Conservation (phyloP, 176 grass and related monocot genomes). For the Melocanna baccifera region DNA sequence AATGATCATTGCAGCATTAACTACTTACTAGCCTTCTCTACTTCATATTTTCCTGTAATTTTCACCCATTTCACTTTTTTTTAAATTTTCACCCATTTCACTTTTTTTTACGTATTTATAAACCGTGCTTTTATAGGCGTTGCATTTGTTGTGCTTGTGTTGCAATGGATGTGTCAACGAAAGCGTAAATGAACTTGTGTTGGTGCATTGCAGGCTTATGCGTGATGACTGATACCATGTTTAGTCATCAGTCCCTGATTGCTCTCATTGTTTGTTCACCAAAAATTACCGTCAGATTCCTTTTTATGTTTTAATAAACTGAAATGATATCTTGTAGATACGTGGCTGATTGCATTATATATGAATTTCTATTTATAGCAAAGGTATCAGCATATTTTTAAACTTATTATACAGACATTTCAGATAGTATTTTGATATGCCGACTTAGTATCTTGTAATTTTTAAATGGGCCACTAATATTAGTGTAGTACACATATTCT, state of each 20-base stretch:
- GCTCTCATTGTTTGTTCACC: neutral
- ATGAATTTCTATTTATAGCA: neutral
- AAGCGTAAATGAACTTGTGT: constrained; percentile 6
- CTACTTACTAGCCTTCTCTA: neutral
- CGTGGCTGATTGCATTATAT: neutral
- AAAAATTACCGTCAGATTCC: neutral
- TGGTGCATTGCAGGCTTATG: neutral
- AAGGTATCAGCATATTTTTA: neutral
- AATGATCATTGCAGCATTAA: neutral
- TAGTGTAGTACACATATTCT: neutral
- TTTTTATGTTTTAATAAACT: neutral
- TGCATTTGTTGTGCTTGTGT: constrained; percentile 4
- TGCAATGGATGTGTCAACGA: constrained; percentile 2
- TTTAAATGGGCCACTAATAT: neutral
- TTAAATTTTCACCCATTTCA: neutral
- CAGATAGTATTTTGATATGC: neutral
- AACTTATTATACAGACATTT: neutral
- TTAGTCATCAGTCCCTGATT: neutral
- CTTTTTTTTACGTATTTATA: neutral
- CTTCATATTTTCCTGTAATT: neutral
- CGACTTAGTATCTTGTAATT: neutral
- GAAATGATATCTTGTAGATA: neutral
- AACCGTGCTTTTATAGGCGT: neutral
- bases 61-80: neutral
- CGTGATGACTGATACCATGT: neutral